Conservation (phyloP, 2,329 filamentous ascomycete genomes). For the Hypoxylon sp. region DNA sequence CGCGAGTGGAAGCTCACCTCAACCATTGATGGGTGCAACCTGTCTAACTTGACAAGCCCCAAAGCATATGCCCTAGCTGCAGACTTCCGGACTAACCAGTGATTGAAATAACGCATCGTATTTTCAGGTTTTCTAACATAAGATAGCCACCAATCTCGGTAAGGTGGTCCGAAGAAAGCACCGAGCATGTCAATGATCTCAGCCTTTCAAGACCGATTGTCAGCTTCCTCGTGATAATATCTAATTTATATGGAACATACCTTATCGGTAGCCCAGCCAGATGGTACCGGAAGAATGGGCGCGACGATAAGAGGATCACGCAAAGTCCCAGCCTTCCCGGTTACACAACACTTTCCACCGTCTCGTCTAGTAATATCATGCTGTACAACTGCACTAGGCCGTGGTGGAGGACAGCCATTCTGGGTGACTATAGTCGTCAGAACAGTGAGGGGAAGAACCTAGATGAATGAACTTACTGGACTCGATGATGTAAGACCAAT, state of each 20-base stretch:
- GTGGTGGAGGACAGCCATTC: constrained; percentile 30
- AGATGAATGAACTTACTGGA: constrained; percentile 46
- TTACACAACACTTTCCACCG: constrained; percentile 47
- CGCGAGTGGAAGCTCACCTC: constrained; percentile 45
- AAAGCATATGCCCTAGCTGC: constrained; percentile 41
- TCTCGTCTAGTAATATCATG: constrained; percentile 43
- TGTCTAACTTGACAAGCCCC: constrained; percentile 47
- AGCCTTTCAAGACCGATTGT: constrained; percentile 21
- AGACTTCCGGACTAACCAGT: constrained; percentile 52
- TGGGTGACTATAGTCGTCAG: constrained; percentile 28
- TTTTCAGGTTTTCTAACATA: constrained; percentile 39
- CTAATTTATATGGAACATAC: constrained; percentile 27
- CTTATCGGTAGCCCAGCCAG: constrained; percentile 42
- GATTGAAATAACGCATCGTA: constrained; percentile 36
- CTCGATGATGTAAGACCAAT: constrained; percentile 50
- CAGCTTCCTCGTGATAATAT: constrained; percentile 6
- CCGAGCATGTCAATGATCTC: constrained; percentile 44
- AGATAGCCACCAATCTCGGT: constrained; percentile 53
- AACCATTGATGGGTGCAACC: constrained; percentile 47
- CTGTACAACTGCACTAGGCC: constrained; percentile 20
- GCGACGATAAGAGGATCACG: constrained; percentile 44
- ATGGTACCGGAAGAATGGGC: constrained; percentile 45
- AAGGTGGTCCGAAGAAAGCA: constrained; percentile 50
- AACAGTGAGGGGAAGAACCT: neutral
- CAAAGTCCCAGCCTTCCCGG: constrained; percentile 41